phyloP scores from a whole-genome alignment of 116 monocot species.

The Iris pallida region DNA sequence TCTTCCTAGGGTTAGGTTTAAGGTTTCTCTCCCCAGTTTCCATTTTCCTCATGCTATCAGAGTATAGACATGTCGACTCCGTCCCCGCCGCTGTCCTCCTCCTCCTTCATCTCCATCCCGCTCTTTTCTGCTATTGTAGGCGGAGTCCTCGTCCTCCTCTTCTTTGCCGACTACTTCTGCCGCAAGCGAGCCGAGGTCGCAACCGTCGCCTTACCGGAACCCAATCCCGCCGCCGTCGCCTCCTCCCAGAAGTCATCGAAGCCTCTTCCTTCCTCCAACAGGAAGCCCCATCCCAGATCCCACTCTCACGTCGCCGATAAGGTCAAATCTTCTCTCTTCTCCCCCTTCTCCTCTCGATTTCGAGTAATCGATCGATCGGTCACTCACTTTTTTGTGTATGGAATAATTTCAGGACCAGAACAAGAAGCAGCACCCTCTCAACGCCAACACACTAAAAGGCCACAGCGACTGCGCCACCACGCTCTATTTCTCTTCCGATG shows the following conservation, averaged over 20 bases:
- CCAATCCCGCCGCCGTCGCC: constrained; percentile 5
- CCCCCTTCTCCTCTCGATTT: constrained; percentile 19
- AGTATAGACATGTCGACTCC: constrained; percentile 18
- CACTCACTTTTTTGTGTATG: too few relatives aligned
- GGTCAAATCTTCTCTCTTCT: too few relatives aligned
- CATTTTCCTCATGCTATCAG: too few relatives aligned
- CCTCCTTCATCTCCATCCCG: constrained; percentile 6
- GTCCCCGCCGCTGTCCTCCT: constrained; percentile 15
- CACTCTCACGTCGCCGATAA: constrained; percentile 51
- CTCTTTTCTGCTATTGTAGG: constrained; percentile 60
- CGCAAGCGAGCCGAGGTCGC: constrained; percentile 66
- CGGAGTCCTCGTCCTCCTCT: constrained; percentile 53
- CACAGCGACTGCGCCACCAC: constrained; percentile 60
- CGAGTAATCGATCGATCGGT: too few relatives aligned
- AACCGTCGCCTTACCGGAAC: constrained; percentile 28
- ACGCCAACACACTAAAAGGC: constrained; percentile 75
- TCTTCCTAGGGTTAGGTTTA: too few relatives aligned
- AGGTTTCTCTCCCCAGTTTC: too few relatives aligned
- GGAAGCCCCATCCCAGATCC: constrained; percentile 32
- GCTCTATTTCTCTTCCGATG: constrained; percentile 69
- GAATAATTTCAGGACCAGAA: too few relatives aligned
- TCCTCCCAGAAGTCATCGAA: constrained; percentile 21
- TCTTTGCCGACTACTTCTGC: constrained; percentile 83
- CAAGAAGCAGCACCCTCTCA: constrained; percentile 71
- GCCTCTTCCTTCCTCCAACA: constrained; percentile 16